Conservation (phyloP, 139 green algal species). For the Pedinophyceae sp. region DNA sequence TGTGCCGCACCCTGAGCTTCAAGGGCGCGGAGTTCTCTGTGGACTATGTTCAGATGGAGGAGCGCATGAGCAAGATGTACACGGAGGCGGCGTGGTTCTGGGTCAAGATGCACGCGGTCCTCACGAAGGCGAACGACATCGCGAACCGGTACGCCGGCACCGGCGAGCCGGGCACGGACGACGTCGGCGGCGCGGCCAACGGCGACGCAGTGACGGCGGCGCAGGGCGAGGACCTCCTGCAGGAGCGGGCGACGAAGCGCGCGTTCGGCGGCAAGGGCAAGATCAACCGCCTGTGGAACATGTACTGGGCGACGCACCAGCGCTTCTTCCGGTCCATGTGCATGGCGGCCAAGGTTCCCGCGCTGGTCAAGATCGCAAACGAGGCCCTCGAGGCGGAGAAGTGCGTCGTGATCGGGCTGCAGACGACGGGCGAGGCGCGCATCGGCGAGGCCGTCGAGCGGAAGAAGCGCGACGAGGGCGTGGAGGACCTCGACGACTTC, state of each 20-base stretch:
- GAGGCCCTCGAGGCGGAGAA: conserved; percentile 29
- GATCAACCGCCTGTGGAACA: no score
- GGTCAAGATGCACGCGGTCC: not conserved
- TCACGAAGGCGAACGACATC: not conserved
- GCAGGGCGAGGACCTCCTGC: not conserved
- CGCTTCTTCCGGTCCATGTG: conserved; percentile 90
- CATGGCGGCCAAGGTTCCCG: conserved; percentile 59
- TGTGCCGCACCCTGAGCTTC: conserved; percentile 23
- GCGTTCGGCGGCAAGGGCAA: not conserved
- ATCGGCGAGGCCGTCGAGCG: conserved; percentile 3
- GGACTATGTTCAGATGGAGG: not conserved
- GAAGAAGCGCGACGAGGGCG: conserved; percentile 11
- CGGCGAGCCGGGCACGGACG: not conserved
- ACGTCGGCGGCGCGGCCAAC: not conserved
- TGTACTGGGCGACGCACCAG: conserved; percentile 62
- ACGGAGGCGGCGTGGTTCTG: not conserved
- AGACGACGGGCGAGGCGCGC: conserved; percentile 1
- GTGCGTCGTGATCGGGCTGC: conserved; percentile 62
- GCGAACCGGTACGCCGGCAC: not conserved
- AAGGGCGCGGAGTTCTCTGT: not conserved
- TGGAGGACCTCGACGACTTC: conserved; percentile 35
- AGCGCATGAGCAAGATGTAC: no score
- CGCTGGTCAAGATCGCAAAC: conserved; percentile 44
- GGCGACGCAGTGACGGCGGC: not conserved
- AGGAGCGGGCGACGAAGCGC: not conserved